phyloP scores from a whole-genome alignment of 768 basidiomycete genomes.

The Paxillus involutus region DNA sequence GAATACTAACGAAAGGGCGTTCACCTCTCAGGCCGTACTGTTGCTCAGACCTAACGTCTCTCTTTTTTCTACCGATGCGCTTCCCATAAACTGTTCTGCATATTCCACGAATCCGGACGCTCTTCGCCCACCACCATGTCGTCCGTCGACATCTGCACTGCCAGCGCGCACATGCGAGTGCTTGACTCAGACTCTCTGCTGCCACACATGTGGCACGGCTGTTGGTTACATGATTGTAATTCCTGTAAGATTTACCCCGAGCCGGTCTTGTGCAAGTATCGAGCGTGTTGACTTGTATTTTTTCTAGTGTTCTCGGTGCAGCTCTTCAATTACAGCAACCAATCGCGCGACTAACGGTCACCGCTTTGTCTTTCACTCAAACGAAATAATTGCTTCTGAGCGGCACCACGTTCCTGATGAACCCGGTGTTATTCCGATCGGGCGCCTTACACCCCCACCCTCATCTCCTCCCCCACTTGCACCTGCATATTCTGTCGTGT shows the following conservation, averaged over 20 bases:
- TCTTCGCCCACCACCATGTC: constrained; percentile 39
- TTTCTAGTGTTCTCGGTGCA: constrained; percentile 65
- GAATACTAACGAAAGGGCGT: constrained; percentile 7
- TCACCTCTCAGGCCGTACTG: constrained; percentile 64
- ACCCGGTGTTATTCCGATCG: constrained; percentile 55
- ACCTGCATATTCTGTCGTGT: constrained; percentile 27
- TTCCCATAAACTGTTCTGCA: constrained; percentile 75
- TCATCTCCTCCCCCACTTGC: constrained; percentile 32
- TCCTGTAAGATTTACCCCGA: constrained; percentile 40
- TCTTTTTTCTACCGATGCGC: constrained; percentile 80
- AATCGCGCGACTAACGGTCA: constrained; percentile 82
- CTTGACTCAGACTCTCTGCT: constrained; percentile 78
- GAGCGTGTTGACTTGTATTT: constrained; percentile 13
- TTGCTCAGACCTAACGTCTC: constrained; percentile 78
- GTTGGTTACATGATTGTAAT: constrained; percentile 83
- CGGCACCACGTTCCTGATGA: constrained; percentile 65
- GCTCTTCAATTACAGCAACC: constrained; percentile 61
- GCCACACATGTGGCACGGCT: constrained; percentile 71
- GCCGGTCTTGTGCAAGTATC: constrained; percentile 3
- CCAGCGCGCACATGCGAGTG: constrained; percentile 74
- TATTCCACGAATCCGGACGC: constrained; percentile 50
- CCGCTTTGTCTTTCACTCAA: constrained; percentile 84
- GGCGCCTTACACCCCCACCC: constrained; percentile 32
- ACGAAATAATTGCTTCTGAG: constrained; percentile 60
- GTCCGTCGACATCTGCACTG: constrained; percentile 32